A percentile compares a stretch with the other conserved stretches of the same genome.
Evolutionary conservation across 1,284 basidiomycete genomes (phyloP).

Genomic region (Ceratobasidium sp.): DNA sequence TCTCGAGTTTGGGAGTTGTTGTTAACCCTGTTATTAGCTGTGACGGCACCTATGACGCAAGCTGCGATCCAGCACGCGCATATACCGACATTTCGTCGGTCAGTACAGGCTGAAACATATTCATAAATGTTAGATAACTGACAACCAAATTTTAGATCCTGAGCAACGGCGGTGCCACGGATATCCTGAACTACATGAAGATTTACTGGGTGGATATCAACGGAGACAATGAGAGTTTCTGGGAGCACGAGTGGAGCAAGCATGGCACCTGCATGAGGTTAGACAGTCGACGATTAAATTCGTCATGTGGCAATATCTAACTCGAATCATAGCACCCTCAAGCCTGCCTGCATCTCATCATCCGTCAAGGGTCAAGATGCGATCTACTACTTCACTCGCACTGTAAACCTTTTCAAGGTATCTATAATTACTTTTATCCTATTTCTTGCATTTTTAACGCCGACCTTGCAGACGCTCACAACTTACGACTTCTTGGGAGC

Average conservation of each 20-base stretch:
- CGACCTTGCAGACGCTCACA: constrained; percentile 67
- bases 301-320: constrained; percentile 39
- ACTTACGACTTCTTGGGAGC: constrained; percentile 78
- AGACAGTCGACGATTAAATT: neutral
- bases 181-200: constrained; percentile 78
- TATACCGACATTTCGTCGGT: constrained; percentile 72
- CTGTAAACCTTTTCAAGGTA: constrained; percentile 75
- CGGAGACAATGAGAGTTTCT: constrained; percentile 74
- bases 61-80: constrained; percentile 75
- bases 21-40: constrained; percentile 64
- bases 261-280: constrained; percentile 85
- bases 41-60: constrained; percentile 72
- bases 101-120: constrained; percentile 50
- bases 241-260: constrained; percentile 61
- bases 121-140: neutral
- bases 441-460: constrained; percentile 1
- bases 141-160: constrained; percentile 66
- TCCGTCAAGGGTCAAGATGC: constrained; percentile 42
- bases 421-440: neutral
- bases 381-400: constrained; percentile 74
- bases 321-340: constrained; percentile 67
- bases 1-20: neutral
- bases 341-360: constrained; percentile 54
- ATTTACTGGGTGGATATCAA: constrained; percentile 75
- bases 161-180: constrained; percentile 68